Evolutionary conservation across 306 rosid species (phyloP).

Genomic region (Vicia villosa): DNA sequence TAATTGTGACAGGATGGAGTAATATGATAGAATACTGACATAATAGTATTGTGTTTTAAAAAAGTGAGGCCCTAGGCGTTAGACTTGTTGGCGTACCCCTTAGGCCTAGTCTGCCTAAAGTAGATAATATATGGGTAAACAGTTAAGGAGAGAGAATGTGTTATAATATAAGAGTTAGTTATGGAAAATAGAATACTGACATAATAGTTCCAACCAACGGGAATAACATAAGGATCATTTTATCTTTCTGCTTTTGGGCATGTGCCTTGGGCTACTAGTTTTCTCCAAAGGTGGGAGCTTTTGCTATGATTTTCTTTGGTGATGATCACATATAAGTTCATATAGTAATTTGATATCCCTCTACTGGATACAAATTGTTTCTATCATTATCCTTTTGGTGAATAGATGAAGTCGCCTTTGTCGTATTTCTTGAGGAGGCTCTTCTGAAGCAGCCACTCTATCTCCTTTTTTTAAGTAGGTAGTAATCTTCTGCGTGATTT

Average conservation of each 20-base stretch:
- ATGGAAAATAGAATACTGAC: background rate
- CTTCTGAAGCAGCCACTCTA: no score
- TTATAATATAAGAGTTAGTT: background rate
- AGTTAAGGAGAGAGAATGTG: slow-evolving; percentile 4
- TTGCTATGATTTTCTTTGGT: slow-evolving; percentile 4
- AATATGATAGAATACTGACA: no score
- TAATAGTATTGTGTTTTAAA: no score
- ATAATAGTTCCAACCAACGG: background rate
- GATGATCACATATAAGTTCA: slow-evolving; percentile 4
- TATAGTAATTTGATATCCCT: slow-evolving; percentile 5
- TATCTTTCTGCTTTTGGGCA: background rate
- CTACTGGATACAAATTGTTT: background rate
- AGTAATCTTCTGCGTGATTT: no score
- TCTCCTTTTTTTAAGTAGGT: no score
- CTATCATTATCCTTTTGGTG: background rate
- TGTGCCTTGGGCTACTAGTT: slow-evolving; percentile 8
- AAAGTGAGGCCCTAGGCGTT: no score
- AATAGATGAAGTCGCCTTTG: no score
- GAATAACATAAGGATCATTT: background rate
- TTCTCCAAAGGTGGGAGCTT: slow-evolving; percentile 9
- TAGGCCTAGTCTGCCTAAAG: no score
- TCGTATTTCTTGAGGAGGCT: no score
- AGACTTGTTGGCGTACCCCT: no score
- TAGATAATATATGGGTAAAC: background rate
- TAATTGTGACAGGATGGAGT: no score